These are phyloP conservation scores for Samsoniella hepiali DNA, from an alignment of 2,329 filamentous ascomycete genomes.

Conservation along the genomic window DNA sequence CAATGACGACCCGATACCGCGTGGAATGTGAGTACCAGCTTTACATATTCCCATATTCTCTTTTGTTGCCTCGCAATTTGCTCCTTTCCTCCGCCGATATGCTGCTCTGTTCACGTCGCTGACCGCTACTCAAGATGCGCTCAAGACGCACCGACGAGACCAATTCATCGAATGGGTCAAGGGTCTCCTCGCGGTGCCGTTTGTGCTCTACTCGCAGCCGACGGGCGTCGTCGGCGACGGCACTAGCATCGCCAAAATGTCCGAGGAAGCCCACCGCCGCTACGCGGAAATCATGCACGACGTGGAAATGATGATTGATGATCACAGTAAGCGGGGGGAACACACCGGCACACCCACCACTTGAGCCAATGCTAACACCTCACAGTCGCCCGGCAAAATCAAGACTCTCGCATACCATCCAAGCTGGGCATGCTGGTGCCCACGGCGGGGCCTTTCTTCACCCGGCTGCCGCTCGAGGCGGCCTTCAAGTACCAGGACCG, in stretches of 20 bases:
- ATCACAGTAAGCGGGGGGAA: constrained; percentile 64
- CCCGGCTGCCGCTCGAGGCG: constrained; percentile 76
- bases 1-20: constrained; percentile 62
- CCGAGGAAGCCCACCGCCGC: constrained; percentile 74
- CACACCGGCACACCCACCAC: no score
- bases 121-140: constrained; percentile 46
- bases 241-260: constrained; percentile 66
- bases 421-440: constrained; percentile 92
- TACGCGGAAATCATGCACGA: constrained; percentile 96
- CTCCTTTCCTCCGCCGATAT: no score
- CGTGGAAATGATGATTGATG: constrained; percentile 85
- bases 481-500: constrained; percentile 90
- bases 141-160: constrained; percentile 84
- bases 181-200: constrained; percentile 86
- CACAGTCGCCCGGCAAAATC: constrained; percentile 67
- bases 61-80: no score
- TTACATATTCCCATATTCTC: not conserved
- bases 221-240: constrained; percentile 77
- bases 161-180: constrained; percentile 98
- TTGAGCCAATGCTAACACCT: not conserved
- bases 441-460: constrained; percentile 91
- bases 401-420: constrained; percentile 66
- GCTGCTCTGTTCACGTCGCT: not conserved
- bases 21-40: constrained; percentile 64
- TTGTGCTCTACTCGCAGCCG: constrained; percentile 93